Percentiles rank a stretch among this genome's conserved stretches.
These are phyloP conservation scores for Saccharomyces eubayanus DNA, from an alignment of 805 yeast genomes.

Conservation along the genomic window DNA sequence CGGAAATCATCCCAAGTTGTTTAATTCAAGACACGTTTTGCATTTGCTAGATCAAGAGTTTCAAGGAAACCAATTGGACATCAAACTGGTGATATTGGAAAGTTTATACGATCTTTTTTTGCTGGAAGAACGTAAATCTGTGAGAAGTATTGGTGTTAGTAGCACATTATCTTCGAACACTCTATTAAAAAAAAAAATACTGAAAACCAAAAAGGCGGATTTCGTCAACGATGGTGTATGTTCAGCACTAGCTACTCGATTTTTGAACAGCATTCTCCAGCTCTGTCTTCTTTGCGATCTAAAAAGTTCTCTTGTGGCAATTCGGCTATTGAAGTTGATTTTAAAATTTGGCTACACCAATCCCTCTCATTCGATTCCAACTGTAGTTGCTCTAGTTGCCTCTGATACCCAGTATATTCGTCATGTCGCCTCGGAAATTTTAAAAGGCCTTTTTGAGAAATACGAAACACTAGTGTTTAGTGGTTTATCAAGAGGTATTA, in stretches of 20 bases:
- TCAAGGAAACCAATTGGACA: slow-evolving; percentile 30
- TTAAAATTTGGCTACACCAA: slow-evolving; percentile 63
- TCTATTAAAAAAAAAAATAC: slow-evolving; percentile 40
- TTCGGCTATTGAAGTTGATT: slow-evolving; percentile 47
- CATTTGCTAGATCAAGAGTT: slow-evolving; percentile 46
- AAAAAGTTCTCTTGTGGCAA: slow-evolving; percentile 42
- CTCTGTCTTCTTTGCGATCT: slow-evolving; percentile 42
- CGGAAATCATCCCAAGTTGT: slow-evolving; percentile 55
- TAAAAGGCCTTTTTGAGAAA: slow-evolving; percentile 48
- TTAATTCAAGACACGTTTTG: slow-evolving; percentile 48
- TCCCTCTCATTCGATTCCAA: slow-evolving; percentile 62
- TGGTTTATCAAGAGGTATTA: slow-evolving; percentile 56
- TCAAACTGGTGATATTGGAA: slow-evolving; percentile 45
- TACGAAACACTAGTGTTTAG: slow-evolving; percentile 66
- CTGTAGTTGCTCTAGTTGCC: slow-evolving; percentile 61
- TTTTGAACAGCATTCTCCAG: slow-evolving; percentile 40
- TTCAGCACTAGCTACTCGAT: slow-evolving; percentile 62
- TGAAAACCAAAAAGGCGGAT: slow-evolving; percentile 31
- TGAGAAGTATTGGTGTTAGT: slow-evolving; percentile 35
- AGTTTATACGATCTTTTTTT: slow-evolving; percentile 52
- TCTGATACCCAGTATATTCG: slow-evolving; percentile 39
- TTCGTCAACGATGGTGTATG: slow-evolving; percentile 62
- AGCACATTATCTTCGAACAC: slow-evolving; percentile 29
- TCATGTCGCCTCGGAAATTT: slow-evolving; percentile 43
- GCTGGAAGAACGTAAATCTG: slow-evolving; percentile 44